Base-by-base conservation (phyloP, 306 rosid genomes). In the Sindora glabra region DNA sequence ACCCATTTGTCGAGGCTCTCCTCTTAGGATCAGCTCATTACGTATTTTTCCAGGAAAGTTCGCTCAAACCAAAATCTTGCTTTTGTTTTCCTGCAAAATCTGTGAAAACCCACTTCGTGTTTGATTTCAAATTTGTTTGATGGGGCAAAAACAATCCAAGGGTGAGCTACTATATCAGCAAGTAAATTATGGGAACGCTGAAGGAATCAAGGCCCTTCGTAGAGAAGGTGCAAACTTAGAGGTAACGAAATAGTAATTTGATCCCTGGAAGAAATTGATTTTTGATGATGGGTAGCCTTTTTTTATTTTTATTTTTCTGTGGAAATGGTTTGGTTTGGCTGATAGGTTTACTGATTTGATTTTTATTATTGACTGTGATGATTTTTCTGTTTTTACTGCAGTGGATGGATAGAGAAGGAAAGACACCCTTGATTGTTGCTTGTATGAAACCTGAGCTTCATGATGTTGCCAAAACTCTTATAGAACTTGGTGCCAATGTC, bases 121-220 rank as follows among this genome's bases (percentile, higher is more conserved):
- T 33, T 40, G 29, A 51, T 14, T 59, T 68, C 29, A 25, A 59
- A 27, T 25, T 56, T 51, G 16, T 30, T 26, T 34, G 58, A 94
- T 94, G 99, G 99, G 99, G 71, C 99, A 80, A 40, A 77, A 69
- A 32, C 95, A 80, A 79, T 89, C 99, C 59, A 94, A 86, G 68
- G 80, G 70, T 56, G 95, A 84, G 68, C 74, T 80, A 60, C 84
- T 94, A 40, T 80, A 84, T 59, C 94, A 80, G 82, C 95, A 94
- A 64, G 94, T 89, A 33, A 65, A 82, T 82, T 82, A 80, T 71
- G 95, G 87, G 9, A 80, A 80, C 81, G 7, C 13, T 56, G 97
- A 84, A 14, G 95, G 86, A 45, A 86, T 94, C 83, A 89, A 89
- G 74, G 10, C 80, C 65, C 95, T 94, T 63, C 64, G 53, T 59